These are phyloP conservation scores for Draba incana DNA, from an alignment of 345 rosid species.

Conservation along the genomic window DNA sequence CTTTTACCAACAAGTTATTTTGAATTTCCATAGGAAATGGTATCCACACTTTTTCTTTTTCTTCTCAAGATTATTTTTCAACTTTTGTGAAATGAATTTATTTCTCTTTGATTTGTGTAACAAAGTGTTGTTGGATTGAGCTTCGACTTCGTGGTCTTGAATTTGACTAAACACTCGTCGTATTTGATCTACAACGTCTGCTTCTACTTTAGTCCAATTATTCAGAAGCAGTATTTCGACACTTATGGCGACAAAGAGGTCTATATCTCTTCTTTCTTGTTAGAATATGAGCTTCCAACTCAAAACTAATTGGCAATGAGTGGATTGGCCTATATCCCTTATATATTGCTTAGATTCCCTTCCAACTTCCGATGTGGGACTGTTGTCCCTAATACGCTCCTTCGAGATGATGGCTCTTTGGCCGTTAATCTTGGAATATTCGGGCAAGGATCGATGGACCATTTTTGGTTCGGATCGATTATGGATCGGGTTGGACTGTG, in stretches of 20 bases:
- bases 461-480: no score
- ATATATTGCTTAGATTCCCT: no score
- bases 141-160: slow-evolving; percentile 85
- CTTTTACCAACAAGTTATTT: slow-evolving; percentile 83
- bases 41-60: slow-evolving; percentile 1
- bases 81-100: background rate
- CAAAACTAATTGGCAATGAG: no score
- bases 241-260: slow-evolving; percentile 65
- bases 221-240: slow-evolving; percentile 76
- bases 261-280: background rate
- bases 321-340: no score
- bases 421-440: no score
- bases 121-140: slow-evolving; percentile 91
- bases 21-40: slow-evolving; percentile 83
- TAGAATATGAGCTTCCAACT: no score
- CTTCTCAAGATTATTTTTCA: background rate
- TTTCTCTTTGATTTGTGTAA: background rate
- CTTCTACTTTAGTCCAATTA: slow-evolving; percentile 80
- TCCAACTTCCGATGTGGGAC: no score
- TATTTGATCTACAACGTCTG: slow-evolving; percentile 84
- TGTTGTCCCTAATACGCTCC: no score
- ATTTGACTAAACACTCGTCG: slow-evolving; percentile 93
- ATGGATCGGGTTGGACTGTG: no score
- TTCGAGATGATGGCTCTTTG: no score
- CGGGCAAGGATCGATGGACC: no score